Conservation (phyloP, 2,329 filamentous ascomycete species). For the Aspergillus viridinutans region DNA sequence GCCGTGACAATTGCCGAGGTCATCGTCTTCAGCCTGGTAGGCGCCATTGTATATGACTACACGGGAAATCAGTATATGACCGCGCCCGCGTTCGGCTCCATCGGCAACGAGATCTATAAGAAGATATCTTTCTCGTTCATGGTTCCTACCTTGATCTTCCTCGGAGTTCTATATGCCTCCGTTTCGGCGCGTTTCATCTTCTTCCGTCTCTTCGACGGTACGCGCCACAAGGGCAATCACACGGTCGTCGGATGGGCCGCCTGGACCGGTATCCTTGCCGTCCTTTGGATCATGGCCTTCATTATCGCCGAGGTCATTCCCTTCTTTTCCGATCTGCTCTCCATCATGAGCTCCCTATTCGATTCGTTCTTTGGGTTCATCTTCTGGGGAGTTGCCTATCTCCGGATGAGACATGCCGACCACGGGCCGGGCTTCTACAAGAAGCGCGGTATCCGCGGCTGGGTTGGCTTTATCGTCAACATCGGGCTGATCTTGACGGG, state of each 20-base stretch:
- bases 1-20: slow-evolving; percentile 85
- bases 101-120: slow-evolving; percentile 70
- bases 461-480: slow-evolving; percentile 56
- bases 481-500: slow-evolving; percentile 68
- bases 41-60: slow-evolving; percentile 77
- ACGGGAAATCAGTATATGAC: slow-evolving; percentile 87
- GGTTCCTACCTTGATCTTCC: slow-evolving; percentile 89
- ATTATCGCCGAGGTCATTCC: slow-evolving; percentile 90
- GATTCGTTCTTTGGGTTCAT: slow-evolving; percentile 82
- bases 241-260: slow-evolving; percentile 74
- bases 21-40: slow-evolving; percentile 78
- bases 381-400: slow-evolving; percentile 60
- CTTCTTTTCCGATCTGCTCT: slow-evolving; percentile 72
- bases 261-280: slow-evolving; percentile 68
- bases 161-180: slow-evolving; percentile 85
- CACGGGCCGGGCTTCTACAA: slow-evolving; percentile 39
- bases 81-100: slow-evolving; percentile 78
- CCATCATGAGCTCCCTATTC: slow-evolving; percentile 66
- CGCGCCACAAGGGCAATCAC: slow-evolving; percentile 74
- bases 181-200: slow-evolving; percentile 88
- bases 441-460: slow-evolving; percentile 40
- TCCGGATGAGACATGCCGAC: slow-evolving; percentile 41
- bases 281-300: slow-evolving; percentile 76
- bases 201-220: slow-evolving; percentile 79
- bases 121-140: slow-evolving; percentile 92